These are phyloP conservation scores for Coemansia sp. DNA, from an alignment of 192 early-diverging fungal species.

Conservation along the genomic window DNA sequence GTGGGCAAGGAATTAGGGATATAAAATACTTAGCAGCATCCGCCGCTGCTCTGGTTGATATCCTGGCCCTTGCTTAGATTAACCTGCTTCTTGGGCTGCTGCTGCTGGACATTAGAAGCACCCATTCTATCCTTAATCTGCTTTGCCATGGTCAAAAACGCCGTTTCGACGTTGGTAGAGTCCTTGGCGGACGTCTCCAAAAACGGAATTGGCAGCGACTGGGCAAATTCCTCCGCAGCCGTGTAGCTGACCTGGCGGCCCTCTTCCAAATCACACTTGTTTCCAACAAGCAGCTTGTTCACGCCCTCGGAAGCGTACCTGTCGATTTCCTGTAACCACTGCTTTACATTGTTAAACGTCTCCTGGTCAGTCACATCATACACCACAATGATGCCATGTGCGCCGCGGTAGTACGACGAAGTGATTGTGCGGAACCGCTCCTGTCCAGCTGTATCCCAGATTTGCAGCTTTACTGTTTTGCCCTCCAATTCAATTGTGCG, in stretches of 20 bases:
- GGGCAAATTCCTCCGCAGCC: slow-evolving; percentile 85
- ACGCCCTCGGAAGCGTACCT: slow-evolving; percentile 96
- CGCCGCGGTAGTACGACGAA: slow-evolving; percentile 97
- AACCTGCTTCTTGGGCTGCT: slow-evolving; percentile 51
- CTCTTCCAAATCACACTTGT: slow-evolving; percentile 94
- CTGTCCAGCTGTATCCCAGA: slow-evolving; percentile 95
- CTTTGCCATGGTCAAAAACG: slow-evolving; percentile 99
- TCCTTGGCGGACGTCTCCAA: slow-evolving; percentile 98
- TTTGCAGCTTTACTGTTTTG: slow-evolving; percentile 92
- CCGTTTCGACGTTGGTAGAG: slow-evolving; percentile 97
- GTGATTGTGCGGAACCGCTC: slow-evolving; percentile 94
- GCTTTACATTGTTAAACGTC: slow-evolving; percentile 94
- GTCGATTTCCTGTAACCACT: slow-evolving; percentile 99
- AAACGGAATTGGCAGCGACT: slow-evolving; percentile 85
- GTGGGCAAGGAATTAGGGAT: neutral
- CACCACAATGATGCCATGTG: slow-evolving; percentile 94
- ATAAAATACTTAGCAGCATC: slow-evolving; percentile 39
- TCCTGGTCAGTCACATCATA: slow-evolving; percentile 97
- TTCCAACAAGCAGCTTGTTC: slow-evolving; percentile 97
- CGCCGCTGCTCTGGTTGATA: slow-evolving; percentile 39
- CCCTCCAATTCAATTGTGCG: slow-evolving; percentile 98
- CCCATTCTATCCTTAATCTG: slow-evolving; percentile 95
- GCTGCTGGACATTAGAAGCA: slow-evolving; percentile 50
- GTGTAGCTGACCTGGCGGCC: slow-evolving; percentile 88
- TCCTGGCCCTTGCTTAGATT: slow-evolving; percentile 50